A percentile compares a stretch with the other conserved stretches of the same genome.
Conservation (phyloP, 176 grass and related monocot species). For the Ananas comosus region DNA sequence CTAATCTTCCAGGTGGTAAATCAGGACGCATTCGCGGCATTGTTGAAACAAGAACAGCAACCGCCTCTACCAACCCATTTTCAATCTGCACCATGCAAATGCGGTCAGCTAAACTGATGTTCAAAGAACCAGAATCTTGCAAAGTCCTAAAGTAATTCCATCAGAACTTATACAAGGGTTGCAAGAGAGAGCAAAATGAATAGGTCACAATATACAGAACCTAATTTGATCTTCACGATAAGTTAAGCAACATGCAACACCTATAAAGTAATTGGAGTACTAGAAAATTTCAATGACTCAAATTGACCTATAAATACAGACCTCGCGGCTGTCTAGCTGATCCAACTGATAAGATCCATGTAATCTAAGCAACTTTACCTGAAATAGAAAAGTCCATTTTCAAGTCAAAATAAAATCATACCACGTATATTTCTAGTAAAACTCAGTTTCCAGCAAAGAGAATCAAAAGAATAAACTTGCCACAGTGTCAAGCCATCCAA, state of each 20-base stretch:
- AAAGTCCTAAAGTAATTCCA: neutral
- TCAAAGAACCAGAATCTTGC: neutral
- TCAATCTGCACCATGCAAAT: conserved; percentile 56
- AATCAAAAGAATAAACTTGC: conserved; percentile 31
- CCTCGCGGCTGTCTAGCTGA: conserved; percentile 91
- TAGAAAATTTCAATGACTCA: neutral
- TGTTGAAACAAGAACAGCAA: conserved; percentile 73
- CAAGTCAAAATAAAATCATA: neutral
- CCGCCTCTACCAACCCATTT: conserved; percentile 96
- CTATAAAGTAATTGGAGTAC: neutral
- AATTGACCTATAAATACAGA: conserved; percentile 23
- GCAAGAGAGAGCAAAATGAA: neutral
- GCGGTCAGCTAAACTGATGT: neutral
- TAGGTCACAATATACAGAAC: neutral
- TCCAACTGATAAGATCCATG: conserved; percentile 95
- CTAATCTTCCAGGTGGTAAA: conserved; percentile 58
- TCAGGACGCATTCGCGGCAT: conserved; percentile 77
- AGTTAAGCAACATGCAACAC: no score
- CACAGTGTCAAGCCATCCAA: conserved; percentile 93
- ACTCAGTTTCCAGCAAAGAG: neutral
- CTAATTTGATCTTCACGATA: no score
- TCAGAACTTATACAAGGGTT: neutral
- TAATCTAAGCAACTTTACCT: conserved; percentile 84
- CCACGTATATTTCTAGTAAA: neutral
- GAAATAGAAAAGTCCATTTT: conserved; percentile 20